Evolutionary conservation across 768 basidiomycete species (phyloP).

Genomic region (Paxillus rubicundulus): DNA sequence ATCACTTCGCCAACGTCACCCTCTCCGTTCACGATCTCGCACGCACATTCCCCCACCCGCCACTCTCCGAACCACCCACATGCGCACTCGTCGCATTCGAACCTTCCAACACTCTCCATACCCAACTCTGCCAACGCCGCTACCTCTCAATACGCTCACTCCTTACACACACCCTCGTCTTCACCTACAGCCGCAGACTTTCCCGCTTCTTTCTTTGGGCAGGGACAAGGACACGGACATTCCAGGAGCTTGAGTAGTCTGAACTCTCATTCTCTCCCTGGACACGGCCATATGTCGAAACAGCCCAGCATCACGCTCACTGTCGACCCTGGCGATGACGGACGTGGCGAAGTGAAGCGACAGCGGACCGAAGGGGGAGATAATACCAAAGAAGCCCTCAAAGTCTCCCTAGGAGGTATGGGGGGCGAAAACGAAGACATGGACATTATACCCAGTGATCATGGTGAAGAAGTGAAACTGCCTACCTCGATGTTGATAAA

Average conservation of each 20-base stretch:
- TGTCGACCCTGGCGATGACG: constrained; percentile 21
- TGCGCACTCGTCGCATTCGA: constrained; percentile 1
- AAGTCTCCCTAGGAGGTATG: neutral
- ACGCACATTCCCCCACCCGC: constrained; percentile 20
- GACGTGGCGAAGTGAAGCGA: constrained; percentile 24
- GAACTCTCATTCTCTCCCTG: constrained; percentile 8
- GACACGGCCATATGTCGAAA: constrained; percentile 20
- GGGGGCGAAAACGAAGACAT: constrained; percentile 19
- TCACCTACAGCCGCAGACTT: constrained; percentile 28
- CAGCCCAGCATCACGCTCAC: constrained; percentile 33
- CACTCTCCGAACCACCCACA: constrained; percentile 16
- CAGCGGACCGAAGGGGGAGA: constrained; percentile 18
- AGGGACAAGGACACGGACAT: constrained; percentile 6
- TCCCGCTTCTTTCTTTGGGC: constrained; percentile 7
- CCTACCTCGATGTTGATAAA: constrained; percentile 22
- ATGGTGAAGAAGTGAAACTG: constrained; percentile 15
- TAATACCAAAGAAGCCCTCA: constrained; percentile 3
- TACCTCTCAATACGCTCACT: constrained; percentile 9
- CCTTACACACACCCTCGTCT: constrained; percentile 26
- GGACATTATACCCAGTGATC: constrained; percentile 18
- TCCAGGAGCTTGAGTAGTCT: constrained; percentile 29
- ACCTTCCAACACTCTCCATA: constrained; percentile 13
- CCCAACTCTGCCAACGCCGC: constrained; percentile 1
- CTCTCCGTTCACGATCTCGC: constrained; percentile 22
- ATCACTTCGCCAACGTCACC: constrained; percentile 62